phyloP scores from a whole-genome alignment of 108 stramenopile species.

The Nitzschia sp. region DNA sequence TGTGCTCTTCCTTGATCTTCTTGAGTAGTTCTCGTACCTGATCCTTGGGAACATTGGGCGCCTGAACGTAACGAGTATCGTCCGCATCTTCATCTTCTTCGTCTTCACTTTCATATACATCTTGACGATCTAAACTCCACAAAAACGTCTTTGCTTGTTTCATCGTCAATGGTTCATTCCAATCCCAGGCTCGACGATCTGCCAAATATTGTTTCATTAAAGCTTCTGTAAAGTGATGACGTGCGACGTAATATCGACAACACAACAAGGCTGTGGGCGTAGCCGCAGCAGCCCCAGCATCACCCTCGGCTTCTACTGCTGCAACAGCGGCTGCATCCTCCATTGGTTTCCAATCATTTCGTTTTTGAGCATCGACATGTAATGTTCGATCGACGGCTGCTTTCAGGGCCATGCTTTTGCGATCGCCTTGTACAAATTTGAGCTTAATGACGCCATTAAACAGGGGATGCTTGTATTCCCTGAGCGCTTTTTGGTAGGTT shows the following conservation, averaged over 20 bases:
- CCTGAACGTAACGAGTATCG: conserved; percentile 41
- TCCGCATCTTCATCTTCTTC: conserved; percentile 18
- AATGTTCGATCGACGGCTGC: conserved; percentile 45
- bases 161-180: conserved; percentile 36
- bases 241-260: conserved; percentile 48
- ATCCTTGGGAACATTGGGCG: conserved; percentile 52
- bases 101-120: conserved; percentile 20
- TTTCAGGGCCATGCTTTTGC: conserved; percentile 44
- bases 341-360: conserved; percentile 45
- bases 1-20: conserved; percentile 32
- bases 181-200: conserved; percentile 44
- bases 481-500: conserved; percentile 49
- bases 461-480: conserved; percentile 40
- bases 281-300: neutral
- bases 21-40: conserved; percentile 41
- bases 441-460: conserved; percentile 54
- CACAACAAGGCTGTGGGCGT: neutral
- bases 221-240: conserved; percentile 50
- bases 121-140: conserved; percentile 26
- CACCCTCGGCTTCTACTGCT: neutral
- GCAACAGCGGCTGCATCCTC: neutral
- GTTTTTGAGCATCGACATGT: conserved; percentile 29
- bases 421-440: conserved; percentile 30
- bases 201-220: conserved; percentile 31
- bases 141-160: conserved; percentile 47